phyloP scores from a whole-genome alignment of 2,329 filamentous ascomycete species.

The Didymosphaeria variabile region DNA sequence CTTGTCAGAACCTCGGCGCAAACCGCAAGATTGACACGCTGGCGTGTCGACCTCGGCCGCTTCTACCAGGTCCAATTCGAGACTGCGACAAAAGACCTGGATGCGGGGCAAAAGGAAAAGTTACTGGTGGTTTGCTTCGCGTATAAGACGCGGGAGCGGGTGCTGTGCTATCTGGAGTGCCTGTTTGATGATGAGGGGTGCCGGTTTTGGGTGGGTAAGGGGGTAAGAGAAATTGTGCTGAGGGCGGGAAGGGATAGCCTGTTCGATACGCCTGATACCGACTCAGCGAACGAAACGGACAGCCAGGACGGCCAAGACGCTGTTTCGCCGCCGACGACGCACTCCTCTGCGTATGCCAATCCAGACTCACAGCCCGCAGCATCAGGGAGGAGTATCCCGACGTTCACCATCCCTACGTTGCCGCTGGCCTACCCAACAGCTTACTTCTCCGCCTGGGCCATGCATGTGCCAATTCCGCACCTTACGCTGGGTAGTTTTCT shows the following conservation, averaged over 20 bases:
- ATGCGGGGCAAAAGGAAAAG: background rate
- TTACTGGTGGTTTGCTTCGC: constrained; percentile 23
- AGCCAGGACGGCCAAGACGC: no score
- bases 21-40: background rate
- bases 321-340: background rate
- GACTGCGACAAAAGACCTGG: constrained; percentile 8
- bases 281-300: no score
- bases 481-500: constrained; percentile 15
- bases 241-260: no score
- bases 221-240: background rate
- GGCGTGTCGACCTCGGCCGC: constrained; percentile 8
- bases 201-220: constrained; percentile 9
- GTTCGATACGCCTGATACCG: no score
- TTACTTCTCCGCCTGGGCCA: constrained; percentile 18
- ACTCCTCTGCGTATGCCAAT: background rate
- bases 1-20: background rate
- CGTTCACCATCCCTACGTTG: constrained; percentile 23
- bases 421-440: constrained; percentile 18
- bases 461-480: background rate
- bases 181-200: constrained; percentile 11
- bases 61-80: constrained; percentile 19
- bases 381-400: background rate
- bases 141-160: constrained; percentile 20
- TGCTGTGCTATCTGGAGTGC: constrained; percentile 16
- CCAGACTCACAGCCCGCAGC: no score